phyloP scores from a whole-genome alignment of 1,284 basidiomycete species.

The Puccinia coronata region DNA sequence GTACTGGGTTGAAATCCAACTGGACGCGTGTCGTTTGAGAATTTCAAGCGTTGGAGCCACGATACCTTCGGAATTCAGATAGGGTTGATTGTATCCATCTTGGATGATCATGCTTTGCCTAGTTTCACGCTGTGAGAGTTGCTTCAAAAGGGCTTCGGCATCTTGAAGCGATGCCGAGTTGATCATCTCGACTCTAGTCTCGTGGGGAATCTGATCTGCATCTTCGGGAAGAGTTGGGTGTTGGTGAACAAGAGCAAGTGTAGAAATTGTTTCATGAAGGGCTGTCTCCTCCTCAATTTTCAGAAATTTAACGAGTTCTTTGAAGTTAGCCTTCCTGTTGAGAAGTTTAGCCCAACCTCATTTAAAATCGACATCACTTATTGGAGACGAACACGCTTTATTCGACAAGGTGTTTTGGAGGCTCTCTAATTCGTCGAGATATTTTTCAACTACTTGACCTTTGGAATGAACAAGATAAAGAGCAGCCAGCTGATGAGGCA shows the following conservation, averaged over 20 bases:
- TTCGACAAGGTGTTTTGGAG: too few relatives aligned
- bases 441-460: too few relatives aligned
- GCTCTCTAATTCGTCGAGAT: neutral
- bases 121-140: too few relatives aligned
- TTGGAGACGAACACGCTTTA: too few relatives aligned
- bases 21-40: neutral
- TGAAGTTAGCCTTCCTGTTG: neutral
- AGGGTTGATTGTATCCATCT: neutral
- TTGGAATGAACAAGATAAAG: too few relatives aligned
- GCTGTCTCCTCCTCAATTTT: too few relatives aligned
- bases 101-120: neutral
- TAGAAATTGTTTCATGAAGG: neutral
- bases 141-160: too few relatives aligned
- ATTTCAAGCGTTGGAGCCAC: neutral
- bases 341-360: too few relatives aligned
- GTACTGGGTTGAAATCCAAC: neutral
- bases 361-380: too few relatives aligned
- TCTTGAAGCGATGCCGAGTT: too few relatives aligned
- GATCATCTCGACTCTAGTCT: neutral
- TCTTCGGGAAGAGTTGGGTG: neutral
- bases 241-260: neutral
- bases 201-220: neutral
- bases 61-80: neutral
- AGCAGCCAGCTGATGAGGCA: too few relatives aligned
- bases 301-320: neutral